These are phyloP conservation scores for Sicyos edulis DNA, from an alignment of 306 rosid species.

Conservation along the genomic window DNA sequence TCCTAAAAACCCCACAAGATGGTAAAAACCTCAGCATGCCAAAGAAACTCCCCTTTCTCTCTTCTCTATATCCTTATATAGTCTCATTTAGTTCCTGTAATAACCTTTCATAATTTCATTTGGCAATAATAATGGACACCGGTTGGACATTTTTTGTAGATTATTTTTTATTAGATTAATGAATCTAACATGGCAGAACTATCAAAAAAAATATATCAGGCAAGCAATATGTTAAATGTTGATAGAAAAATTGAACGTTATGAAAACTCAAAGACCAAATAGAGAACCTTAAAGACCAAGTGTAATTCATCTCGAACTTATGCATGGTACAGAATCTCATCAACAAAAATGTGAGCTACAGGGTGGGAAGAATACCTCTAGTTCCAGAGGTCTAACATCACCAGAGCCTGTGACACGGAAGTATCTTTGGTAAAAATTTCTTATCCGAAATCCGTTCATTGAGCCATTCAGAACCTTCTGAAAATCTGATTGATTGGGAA, in stretches of 20 bases:
- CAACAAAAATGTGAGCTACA: slow-evolving; percentile 1
- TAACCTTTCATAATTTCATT: too few species aligned
- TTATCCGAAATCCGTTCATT: slow-evolving; percentile 54
- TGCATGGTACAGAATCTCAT: background rate
- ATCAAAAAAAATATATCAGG: too few species aligned
- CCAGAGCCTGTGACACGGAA: slow-evolving; percentile 92
- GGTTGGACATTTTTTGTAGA: too few species aligned
- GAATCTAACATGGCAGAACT: background rate
- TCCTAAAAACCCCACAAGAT: too few species aligned
- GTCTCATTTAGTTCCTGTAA: too few species aligned
- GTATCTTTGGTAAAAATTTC: slow-evolving; percentile 59
- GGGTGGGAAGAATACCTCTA: slow-evolving; percentile 43
- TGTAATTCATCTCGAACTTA: background rate
- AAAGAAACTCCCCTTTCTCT: too few species aligned
- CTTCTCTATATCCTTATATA: too few species aligned
- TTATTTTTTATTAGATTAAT: background rate
- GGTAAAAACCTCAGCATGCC: too few species aligned
- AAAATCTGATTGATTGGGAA: slow-evolving; percentile 62
- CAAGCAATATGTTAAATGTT: too few species aligned
- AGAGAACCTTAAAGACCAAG: background rate
- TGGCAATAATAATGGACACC: too few species aligned
- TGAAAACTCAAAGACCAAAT: background rate
- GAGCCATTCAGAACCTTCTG: slow-evolving; percentile 87
- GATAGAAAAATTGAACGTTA: background rate
- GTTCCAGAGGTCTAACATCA: slow-evolving; percentile 60